Base-by-base conservation (phyloP, 768 basidiomycete species). In the Trametes cubensis region DNA sequence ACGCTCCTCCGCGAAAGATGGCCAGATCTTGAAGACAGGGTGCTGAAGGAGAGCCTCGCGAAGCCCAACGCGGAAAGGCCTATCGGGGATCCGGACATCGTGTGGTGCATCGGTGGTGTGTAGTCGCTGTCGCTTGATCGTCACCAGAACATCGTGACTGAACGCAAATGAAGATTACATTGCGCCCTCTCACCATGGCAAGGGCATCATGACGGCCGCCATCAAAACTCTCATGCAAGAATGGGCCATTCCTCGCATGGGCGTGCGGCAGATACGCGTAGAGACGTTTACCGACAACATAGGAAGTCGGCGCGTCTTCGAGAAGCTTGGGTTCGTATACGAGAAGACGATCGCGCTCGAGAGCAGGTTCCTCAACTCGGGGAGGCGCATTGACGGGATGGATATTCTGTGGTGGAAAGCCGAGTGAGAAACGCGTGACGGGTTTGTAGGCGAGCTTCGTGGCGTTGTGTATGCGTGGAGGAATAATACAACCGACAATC, bases 141-240 rank as follows among this genome's bases (percentile, higher is more conserved):
- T 42, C 26, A 23, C 40, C 30, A 55, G 6, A 1, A 15, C 25
- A 20, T 40, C 18, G 7, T 28, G 1, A 20, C 28, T 42, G 52
- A 47, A 6, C 30, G 25, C 7, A 26, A 20, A 3, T 28, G 13
- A 48, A 66, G 89, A 88, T 68, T 89, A 80, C 63, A 72, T 90
- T 44, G 81, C 78, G 6, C 77, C 84, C 17, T 81, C 80, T 38
- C 82, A 88, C 67, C 88, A 90, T 60, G 79, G 87, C 30, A 78
- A 75, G 65, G 88, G 89, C 0, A 89, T 92, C 63, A 91, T 91
- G 90, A 81, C 82, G 21, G 83, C 82, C n/a, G 87, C 81, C 0
- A 68, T 92, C 34, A 73, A 72, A 8, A 80, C 80, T 6, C 50
- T 92, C 34, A 55, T 91, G 46, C 68, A 80, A 18, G 68, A 79